A percentile compares a stretch with the other conserved stretches of the same genome.
Conservation (phyloP, 352 stramenopile genomes). For the Globisporangium irregulare region DNA sequence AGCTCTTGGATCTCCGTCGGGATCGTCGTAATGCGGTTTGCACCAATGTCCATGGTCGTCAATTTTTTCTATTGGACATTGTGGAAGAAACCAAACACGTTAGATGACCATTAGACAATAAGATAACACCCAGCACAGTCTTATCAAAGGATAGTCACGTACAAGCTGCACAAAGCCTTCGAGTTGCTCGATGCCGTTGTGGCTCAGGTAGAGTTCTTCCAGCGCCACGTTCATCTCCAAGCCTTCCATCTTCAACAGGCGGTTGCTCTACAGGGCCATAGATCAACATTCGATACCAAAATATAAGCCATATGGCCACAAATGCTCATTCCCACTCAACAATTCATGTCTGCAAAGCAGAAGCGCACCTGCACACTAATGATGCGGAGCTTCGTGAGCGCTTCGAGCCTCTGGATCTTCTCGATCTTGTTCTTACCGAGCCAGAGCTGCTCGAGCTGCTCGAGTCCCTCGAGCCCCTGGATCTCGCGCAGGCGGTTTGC, state of each 20-base stretch:
- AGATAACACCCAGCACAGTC: too few species aligned
- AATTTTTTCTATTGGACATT: slow-evolving; percentile 43
- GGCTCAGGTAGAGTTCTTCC: slow-evolving; percentile 97
- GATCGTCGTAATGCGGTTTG: slow-evolving; percentile 80
- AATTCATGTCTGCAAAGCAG: slow-evolving; percentile 1
- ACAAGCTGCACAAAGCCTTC: slow-evolving; percentile 75
- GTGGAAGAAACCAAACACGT: slow-evolving; percentile 1
- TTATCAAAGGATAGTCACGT: slow-evolving; percentile 13
- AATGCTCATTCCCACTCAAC: neutral
- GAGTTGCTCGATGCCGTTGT: slow-evolving; percentile 95
- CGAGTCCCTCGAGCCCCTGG: slow-evolving; percentile 88
- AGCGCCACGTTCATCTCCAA: slow-evolving; percentile 83
- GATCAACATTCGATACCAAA: neutral
- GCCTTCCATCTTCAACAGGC: slow-evolving; percentile 91
- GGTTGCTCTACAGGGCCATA: slow-evolving; percentile 89
- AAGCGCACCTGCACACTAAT: slow-evolving; percentile 65
- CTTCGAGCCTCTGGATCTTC: slow-evolving; percentile 82
- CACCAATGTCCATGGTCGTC: slow-evolving; percentile 70
- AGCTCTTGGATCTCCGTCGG: slow-evolving; percentile 40
- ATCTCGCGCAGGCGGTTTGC: slow-evolving; percentile 95
- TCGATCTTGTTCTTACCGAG: slow-evolving; percentile 99
- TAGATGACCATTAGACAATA: neutral
- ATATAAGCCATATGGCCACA: neutral
- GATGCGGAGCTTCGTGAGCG: slow-evolving; percentile 87
- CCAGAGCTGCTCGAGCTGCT: slow-evolving; percentile 94